Evolutionary conservation across 2,329 filamentous ascomycete genomes (phyloP).

Genomic region (Cryphonectria parasitica): DNA sequence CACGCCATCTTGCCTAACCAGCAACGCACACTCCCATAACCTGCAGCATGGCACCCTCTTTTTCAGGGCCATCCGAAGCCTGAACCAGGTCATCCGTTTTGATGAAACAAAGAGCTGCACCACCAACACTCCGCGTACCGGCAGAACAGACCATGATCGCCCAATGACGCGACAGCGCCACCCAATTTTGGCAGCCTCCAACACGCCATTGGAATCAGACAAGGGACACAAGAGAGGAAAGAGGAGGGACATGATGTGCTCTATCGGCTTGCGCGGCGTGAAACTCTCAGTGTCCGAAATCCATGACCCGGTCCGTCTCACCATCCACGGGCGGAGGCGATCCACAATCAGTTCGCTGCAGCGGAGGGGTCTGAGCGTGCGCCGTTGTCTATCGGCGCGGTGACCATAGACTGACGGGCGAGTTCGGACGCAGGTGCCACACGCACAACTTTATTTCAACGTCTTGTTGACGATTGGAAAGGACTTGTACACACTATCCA

Average conservation of each 20-base stretch:
- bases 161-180: neutral
- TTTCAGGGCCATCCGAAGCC: neutral
- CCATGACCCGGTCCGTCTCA: conserved; percentile 5
- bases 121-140: neutral
- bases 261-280: conserved; percentile 3
- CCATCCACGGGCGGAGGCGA: conserved; percentile 3
- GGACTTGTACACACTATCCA: neutral
- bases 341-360: neutral
- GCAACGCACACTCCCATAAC: neutral
- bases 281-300: neutral
- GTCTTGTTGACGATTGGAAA: neutral
- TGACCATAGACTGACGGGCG: neutral
- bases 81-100: neutral
- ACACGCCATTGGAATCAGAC: neutral
- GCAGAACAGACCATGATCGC: neutral
- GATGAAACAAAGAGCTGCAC: neutral
- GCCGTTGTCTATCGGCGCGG: neutral
- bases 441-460: neutral
- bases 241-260: neutral
- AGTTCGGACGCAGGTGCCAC: neutral
- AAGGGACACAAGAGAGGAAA: neutral
- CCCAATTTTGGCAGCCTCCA: neutral
- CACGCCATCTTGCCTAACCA: neutral
- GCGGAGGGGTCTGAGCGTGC: neutral
- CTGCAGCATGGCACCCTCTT: neutral